Evolutionary conservation across 768 basidiomycete species (phyloP), one percentile per base, ranked within the genome.

Genomic region (Collybiopsis luxurians): DNA sequence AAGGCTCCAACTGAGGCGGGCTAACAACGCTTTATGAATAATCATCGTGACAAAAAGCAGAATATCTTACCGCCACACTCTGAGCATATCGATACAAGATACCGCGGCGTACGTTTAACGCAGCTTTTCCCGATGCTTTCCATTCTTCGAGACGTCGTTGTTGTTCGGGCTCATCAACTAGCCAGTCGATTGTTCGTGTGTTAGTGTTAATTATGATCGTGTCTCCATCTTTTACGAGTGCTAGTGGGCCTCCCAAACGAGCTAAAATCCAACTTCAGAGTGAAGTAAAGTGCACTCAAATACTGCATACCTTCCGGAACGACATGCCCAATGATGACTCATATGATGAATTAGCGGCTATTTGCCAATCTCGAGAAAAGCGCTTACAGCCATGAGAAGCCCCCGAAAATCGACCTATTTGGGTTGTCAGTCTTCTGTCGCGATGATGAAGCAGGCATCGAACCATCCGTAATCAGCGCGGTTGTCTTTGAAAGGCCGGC

Each of bases 381-480:
- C 7, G 36, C 36, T 38, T 17, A 38, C 36, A 53, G 24, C 51
- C 51, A 26, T 50, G 49, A 4, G 45, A 53, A 27, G 42, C 92
- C 15, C 92, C 92, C 19, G 89, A 90, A 79, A 95, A 95, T 17
- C 92, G 84, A n/a, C n/a, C n/a, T n/a, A n/a, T n/a, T n/a, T n/a
- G n/a, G n/a, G n/a, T n/a, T n/a, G n/a, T n/a, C n/a, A n/a, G n/a
- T n/a, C n/a, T n/a, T n/a, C n/a, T n/a, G n/a, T n/a, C n/a, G n/a
- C n/a, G n/a, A n/a, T n/a, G n/a, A n/a, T n/a, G n/a, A n/a, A n/a
- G n/a, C n/a, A n/a, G n/a, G n/a, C n/a, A n/a, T n/a, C n/a, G n/a
- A n/a, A 48, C 92, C 92, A 67, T 95, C 92, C 0, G 92, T 95
- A 61, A 95, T 86, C 49, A 95, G 77, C 1, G 89, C 89, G 2